phyloP scores from a whole-genome alignment of 331 rosid species.

The Phaseolus coccineus region DNA sequence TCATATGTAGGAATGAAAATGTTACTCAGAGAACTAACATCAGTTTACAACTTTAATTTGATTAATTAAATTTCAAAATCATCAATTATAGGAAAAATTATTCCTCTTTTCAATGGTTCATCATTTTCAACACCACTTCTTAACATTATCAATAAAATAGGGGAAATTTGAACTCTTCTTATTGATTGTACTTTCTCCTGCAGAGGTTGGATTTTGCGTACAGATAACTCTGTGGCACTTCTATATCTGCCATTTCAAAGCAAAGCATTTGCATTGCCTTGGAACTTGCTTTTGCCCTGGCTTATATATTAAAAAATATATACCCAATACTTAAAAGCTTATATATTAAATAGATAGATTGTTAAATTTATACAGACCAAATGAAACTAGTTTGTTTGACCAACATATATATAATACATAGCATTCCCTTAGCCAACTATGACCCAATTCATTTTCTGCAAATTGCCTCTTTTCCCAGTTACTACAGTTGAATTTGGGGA shows the following conservation, averaged over 20 bases:
- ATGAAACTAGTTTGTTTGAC: not conserved
- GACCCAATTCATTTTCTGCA: conserved; percentile 27
- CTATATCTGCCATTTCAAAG: not conserved
- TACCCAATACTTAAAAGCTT: not conserved
- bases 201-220: conserved; percentile 7
- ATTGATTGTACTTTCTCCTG: conserved; percentile 30
- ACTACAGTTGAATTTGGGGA: not conserved
- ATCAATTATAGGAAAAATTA: too few relatives aligned
- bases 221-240: conserved; percentile 10
- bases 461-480: not conserved
- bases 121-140: too few relatives aligned
- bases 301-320: conserved; percentile 1
- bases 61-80: too few relatives aligned
- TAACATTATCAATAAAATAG: not conserved
- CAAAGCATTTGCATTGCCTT: not conserved
- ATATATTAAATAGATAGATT: not conserved
- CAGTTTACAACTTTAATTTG: too few relatives aligned
- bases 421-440: not conserved
- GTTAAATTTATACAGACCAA: not conserved
- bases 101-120: too few relatives aligned
- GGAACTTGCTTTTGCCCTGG: conserved; percentile 1
- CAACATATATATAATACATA: not conserved
- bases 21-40: too few relatives aligned
- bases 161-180: conserved; percentile 16
- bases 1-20: not conserved